Evolutionary conservation across 2,329 filamentous ascomycete genomes (phyloP), one percentile per base, ranked within the genome.

Genomic region (Sphaerostilbella broomeana): DNA sequence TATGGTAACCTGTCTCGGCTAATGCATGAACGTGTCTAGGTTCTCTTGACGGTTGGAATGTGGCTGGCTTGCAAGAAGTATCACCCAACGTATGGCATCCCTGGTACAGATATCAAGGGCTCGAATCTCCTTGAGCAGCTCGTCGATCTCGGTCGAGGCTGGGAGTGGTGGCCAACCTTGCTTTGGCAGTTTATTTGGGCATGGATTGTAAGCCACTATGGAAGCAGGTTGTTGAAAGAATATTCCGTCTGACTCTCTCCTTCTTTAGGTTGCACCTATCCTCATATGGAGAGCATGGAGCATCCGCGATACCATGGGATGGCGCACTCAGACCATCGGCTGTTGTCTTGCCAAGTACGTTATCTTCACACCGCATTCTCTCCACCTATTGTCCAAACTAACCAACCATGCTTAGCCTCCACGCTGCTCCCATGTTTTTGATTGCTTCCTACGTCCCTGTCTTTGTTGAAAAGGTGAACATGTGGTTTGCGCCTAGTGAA

Each of bases 401-500:
- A n/a, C n/a, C 26, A 4, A 12, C 4, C 15, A 3, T 29, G 3
- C 29, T 22, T 16, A 77, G 74, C 31, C 64, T 83, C 11, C 77
- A 72, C 29, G 79, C 77, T 12, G 74, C 77, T 3, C 79, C 79
- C 0, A 68, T 84, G 61, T 83, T 77, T 72, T 64, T 83, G 20
- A 60, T 78, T 17, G 77, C 74, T 30, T 62, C 72, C 2, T 67
- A 72, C 42, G 62, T 65, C 3, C 68, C 72, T 10, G 61, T 46
- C 1, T 69, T 79, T n/a, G n/a, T n/a, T 55, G 61, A 57, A 3
- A 51, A 58, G 0, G 61, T 79, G 35, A 77, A 79, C 52, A 51
- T 54, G 15, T 70, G 70, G 50, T 77, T 69, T 47, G 54, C 73
- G 3, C 74, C 77, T 12, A 70, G 75, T 4, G 71, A 78, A 59